phyloP scores from a whole-genome alignment of 208 protist genomes.

The Crithidia acanthocephali region DNA sequence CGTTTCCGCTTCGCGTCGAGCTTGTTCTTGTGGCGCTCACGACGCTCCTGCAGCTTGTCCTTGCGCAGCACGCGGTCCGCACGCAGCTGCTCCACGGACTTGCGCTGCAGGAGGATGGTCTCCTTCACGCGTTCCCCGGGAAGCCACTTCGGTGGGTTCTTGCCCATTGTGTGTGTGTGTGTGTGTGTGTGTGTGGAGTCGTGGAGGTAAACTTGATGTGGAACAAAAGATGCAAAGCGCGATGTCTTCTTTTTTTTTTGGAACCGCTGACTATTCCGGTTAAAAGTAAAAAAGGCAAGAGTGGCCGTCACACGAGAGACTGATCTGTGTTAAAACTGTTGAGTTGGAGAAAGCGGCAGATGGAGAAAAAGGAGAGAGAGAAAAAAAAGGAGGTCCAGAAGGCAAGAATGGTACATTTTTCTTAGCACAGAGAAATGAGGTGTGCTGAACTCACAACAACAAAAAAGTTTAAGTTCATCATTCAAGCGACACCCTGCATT shows the following conservation, averaged over 20 bases:
- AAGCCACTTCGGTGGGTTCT: slow-evolving; percentile 90
- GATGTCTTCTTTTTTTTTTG: too few species aligned
- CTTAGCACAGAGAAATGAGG: background rate
- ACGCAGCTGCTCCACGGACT: slow-evolving; percentile 89
- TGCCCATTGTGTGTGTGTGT: slow-evolving; percentile 60
- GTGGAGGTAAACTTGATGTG: too few species aligned
- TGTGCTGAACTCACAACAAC: too few species aligned
- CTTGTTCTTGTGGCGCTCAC: slow-evolving; percentile 81
- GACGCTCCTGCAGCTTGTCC: slow-evolving; percentile 82
- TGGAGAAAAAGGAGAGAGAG: background rate
- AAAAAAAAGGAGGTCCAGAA: background rate
- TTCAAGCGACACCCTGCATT: too few species aligned
- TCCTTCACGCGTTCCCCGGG: slow-evolving; percentile 92
- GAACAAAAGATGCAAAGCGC: too few species aligned
- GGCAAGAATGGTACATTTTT: background rate
- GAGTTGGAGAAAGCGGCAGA: too few species aligned
- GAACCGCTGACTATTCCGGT: too few species aligned
- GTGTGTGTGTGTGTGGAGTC: background rate
- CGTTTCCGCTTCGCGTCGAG: slow-evolving; percentile 86
- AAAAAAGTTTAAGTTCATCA: too few species aligned
- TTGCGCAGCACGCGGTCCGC: slow-evolving; percentile 83
- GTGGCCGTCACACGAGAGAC: too few species aligned
- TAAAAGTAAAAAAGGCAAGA: too few species aligned
- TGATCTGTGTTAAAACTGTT: too few species aligned
- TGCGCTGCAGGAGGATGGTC: slow-evolving; percentile 90